Base-by-base conservation (phyloP, 352 stramenopile genomes). In the Phytopythium ostracodes region DNA sequence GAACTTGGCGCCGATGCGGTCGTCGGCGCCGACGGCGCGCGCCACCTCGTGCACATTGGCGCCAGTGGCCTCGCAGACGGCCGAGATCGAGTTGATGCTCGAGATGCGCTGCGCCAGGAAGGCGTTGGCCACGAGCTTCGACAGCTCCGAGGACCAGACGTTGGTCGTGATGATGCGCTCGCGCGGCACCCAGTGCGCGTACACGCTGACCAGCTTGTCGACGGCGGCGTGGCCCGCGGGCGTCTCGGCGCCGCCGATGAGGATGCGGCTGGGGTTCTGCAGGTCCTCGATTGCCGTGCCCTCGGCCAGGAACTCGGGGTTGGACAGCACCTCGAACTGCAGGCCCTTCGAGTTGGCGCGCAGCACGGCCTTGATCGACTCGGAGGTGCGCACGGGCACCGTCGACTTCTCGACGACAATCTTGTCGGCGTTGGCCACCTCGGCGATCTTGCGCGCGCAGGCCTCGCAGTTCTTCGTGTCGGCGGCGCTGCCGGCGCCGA, bases 331-430 rank as follows among this genome's bases (percentile, higher is more conserved):
- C 67, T 99, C 91, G 60, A 99, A 99, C 22, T 96, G 79, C 36
- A 98, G 67, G 42, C 77, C 80, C 78, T 97, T 98, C 29, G 96
- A 90, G 75, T 99, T 98, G 65, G 88, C 93, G 22, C 83, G 81
- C 38, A 99, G 87, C 47, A 99, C 97, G 27, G 94, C 89, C 43
- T 88, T 85, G 54, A 99, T 98, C 12, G 96, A 97, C 66, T 99
- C 94, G 3, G 98, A 98, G 18, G 98, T 99, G 67, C 96, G 89
- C 40, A 99, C 98, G 7, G 98, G 98, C 56, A 99, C 98, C 4
- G 98, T 99, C 22, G 92, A 99, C 88, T 99, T 99, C 74, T 99
- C 98, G 20, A 99, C 96, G 33, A 99, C 96, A 73, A 99, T 99
- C 81, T 99, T 99, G 64, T 93, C 77, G 35, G 76, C 74, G 2